phyloP scores from a whole-genome alignment of 768 basidiomycete species.

The Infundibulicybe gibba region DNA sequence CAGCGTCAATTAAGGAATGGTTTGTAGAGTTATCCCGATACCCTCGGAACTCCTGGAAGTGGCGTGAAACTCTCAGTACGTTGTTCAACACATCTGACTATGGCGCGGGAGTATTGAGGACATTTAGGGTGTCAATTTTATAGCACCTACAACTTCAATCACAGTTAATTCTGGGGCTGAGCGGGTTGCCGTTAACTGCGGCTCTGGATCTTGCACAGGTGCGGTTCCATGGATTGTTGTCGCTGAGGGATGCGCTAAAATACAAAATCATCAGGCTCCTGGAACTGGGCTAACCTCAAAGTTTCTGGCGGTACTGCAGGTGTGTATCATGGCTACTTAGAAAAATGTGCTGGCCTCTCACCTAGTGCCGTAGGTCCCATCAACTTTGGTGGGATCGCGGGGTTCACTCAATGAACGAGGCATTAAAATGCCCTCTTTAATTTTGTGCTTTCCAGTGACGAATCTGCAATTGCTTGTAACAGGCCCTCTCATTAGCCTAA shows the following conservation, averaged over 20 bases:
- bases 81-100: not conserved
- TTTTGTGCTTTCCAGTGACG: not conserved
- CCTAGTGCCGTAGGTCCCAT: slow-evolving; percentile 25
- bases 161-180: slow-evolving; percentile 37
- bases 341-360: not conserved
- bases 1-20: not conserved
- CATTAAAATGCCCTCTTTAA: not conserved
- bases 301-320: slow-evolving; percentile 41
- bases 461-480: too few relatives aligned
- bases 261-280: slow-evolving; percentile 27
- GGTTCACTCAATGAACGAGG: slow-evolving; percentile 21
- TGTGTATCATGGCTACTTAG: slow-evolving; percentile 1
- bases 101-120: not conserved
- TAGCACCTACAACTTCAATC: slow-evolving; percentile 34
- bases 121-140: slow-evolving; percentile 46
- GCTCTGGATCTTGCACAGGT: slow-evolving; percentile 47
- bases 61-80: slow-evolving; percentile 58
- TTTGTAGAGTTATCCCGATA: slow-evolving; percentile 50
- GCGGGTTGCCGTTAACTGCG: slow-evolving; percentile 55
- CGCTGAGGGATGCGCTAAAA: not conserved
- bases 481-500: too few relatives aligned
- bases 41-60: slow-evolving; percentile 49
- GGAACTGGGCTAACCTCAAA: slow-evolving; percentile 47
- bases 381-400: slow-evolving; percentile 27
- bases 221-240: slow-evolving; percentile 2